These are phyloP conservation scores for sunflower (Helianthus annuus) DNA, from an alignment of 129 eudicot species.

Conservation along the genomic window HanXRQr2.0-SUNRISE NC_035444.2:156220937-156221436, in stretches of 20 bases:
- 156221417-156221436: too few relatives aligned
- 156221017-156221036: constrained; percentile 60
- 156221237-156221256: not conserved
- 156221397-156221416: too few relatives aligned
- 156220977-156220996: constrained; percentile 23
- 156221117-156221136: constrained; percentile 60
- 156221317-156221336: constrained; percentile 32
- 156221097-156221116: constrained; percentile 64
- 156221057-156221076: constrained; percentile 22
- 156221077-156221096: constrained; percentile 54
- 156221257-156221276: constrained; percentile 36
- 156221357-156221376: constrained; percentile 54
- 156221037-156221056: constrained; percentile 33
- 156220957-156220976: constrained; percentile 20
- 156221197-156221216: too few relatives aligned
- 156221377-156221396: too few relatives aligned
- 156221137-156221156: constrained; percentile 50
- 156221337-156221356: constrained; percentile 87
- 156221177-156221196: constrained; percentile 9
- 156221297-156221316: constrained; percentile 51
- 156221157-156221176: constrained; percentile 38
- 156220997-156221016: constrained; percentile 46
- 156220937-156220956: constrained; percentile 24
- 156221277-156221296: constrained; percentile 29
- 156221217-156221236: too few relatives aligned